A percentile compares a stretch with the other conserved stretches of the same genome.
These are phyloP conservation scores for Solanum pinnatisectum DNA, from an alignment of 257 asterid genomes.

Conservation along the genomic window DNA sequence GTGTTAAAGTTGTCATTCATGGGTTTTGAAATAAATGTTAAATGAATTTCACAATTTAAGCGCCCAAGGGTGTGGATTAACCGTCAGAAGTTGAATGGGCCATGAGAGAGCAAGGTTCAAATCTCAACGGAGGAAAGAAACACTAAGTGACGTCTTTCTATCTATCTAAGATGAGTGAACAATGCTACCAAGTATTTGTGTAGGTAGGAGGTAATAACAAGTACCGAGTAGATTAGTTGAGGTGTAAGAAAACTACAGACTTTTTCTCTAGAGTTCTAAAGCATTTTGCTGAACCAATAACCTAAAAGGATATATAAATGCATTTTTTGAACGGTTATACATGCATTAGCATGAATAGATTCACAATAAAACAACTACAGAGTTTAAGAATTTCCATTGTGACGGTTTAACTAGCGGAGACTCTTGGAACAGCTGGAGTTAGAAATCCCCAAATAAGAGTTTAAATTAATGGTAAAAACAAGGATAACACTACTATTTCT, in stretches of 20 bases:
- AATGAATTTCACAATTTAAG: not conserved
- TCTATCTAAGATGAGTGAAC: not conserved
- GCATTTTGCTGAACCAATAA: not conserved
- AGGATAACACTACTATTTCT: not conserved
- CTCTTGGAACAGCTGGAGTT: not conserved
- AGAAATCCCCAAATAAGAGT: not conserved
- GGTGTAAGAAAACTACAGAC: not conserved
- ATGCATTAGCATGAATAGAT: not conserved
- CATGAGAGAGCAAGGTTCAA: not conserved
- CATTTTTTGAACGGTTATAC: not conserved
- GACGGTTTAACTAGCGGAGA: not conserved
- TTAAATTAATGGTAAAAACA: not conserved
- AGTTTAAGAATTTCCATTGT: not conserved
- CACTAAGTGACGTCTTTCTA: not conserved
- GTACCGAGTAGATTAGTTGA: not conserved
- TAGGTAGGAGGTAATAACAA: not conserved
- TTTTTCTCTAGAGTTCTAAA: not conserved
- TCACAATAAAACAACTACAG: not conserved
- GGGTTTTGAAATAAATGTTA: not conserved
- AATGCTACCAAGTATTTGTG: not conserved
- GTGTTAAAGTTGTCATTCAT: not conserved
- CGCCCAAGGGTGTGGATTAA: not conserved
- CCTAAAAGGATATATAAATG: not conserved
- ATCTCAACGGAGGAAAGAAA: not conserved
- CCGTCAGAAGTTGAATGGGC: not conserved